Conservation (phyloP, 306 rosid genomes). For the Sicyos baderoa region DNA sequence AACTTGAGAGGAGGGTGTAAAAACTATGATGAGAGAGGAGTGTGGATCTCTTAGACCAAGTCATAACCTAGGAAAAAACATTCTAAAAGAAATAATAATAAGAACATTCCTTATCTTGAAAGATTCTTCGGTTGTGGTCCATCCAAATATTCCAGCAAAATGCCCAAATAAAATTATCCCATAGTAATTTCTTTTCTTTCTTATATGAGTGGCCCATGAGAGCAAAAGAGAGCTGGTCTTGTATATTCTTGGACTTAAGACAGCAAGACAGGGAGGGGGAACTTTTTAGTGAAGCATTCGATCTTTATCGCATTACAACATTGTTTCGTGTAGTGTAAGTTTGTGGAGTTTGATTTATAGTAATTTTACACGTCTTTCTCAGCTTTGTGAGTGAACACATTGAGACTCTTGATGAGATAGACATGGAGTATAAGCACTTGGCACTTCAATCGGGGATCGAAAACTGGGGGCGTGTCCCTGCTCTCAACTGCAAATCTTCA, state of each 20-base stretch:
- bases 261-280: background rate
- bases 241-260: too few species aligned
- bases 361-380: constrained; percentile 12
- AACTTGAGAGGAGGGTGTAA: too few species aligned
- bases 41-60: background rate
- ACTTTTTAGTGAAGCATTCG: background rate
- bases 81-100: too few species aligned
- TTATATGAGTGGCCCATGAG: too few species aligned
- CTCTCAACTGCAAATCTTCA: constrained; percentile 78
- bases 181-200: too few species aligned
- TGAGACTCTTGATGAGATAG: constrained; percentile 97
- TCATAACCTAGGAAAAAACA: too few species aligned
- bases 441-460: constrained; percentile 87
- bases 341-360: background rate
- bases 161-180: too few species aligned
- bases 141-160: too few species aligned
- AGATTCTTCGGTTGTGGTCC: too few species aligned
- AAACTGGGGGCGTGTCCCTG: constrained; percentile 98
- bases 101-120: too few species aligned
- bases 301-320: background rate
- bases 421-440: constrained; percentile 85
- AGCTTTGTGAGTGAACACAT: constrained; percentile 99
- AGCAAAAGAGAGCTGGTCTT: too few species aligned
- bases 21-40: too few species aligned
- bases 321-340: background rate